Percentiles rank a stretch among this genome's conserved stretches.
These are phyloP conservation scores for Ophiostoma populinum DNA, from an alignment of 2,329 filamentous ascomycete species.

Conservation along the genomic window DNA sequence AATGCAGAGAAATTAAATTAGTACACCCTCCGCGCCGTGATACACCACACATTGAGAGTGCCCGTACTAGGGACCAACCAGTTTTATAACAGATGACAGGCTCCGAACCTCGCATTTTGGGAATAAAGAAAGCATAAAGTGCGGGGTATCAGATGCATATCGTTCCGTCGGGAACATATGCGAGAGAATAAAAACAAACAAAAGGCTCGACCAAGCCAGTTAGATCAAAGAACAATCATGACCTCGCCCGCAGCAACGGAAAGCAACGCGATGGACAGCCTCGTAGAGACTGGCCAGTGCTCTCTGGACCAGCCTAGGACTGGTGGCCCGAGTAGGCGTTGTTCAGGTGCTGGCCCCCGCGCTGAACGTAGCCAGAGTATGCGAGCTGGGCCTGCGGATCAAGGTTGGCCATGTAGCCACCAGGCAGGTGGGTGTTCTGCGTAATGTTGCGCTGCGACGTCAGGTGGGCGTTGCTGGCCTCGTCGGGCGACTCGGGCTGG, in stretches of 20 bases:
- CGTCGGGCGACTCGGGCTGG: slow-evolving; percentile 79
- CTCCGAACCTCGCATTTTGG: slow-evolving; percentile 8
- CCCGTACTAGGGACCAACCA: too few species aligned
- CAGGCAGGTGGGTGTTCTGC: slow-evolving; percentile 43
- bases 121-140: slow-evolving; percentile 30
- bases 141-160: slow-evolving; percentile 46
- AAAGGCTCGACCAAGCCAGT: too few species aligned
- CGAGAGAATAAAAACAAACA: background rate
- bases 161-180: too few species aligned
- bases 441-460: slow-evolving; percentile 54
- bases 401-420: slow-evolving; percentile 44
- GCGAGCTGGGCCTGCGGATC: slow-evolving; percentile 57
- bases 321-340: slow-evolving; percentile 68
- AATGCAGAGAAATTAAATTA: too few species aligned
- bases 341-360: slow-evolving; percentile 65
- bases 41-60: too few species aligned
- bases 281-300: too few species aligned
- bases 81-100: too few species aligned
- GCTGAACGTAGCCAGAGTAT: slow-evolving; percentile 70
- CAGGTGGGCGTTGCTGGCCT: slow-evolving; percentile 60
- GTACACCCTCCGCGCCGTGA: too few species aligned
- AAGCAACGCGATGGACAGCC: too few species aligned
- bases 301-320: slow-evolving; percentile 29
- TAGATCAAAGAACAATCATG: too few species aligned
- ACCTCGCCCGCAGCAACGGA: too few species aligned